Percentiles rank a stretch among this genome's conserved stretches.
phyloP scores from a whole-genome alignment of 257 asterid species.

The Paulownia fortunei region DNA sequence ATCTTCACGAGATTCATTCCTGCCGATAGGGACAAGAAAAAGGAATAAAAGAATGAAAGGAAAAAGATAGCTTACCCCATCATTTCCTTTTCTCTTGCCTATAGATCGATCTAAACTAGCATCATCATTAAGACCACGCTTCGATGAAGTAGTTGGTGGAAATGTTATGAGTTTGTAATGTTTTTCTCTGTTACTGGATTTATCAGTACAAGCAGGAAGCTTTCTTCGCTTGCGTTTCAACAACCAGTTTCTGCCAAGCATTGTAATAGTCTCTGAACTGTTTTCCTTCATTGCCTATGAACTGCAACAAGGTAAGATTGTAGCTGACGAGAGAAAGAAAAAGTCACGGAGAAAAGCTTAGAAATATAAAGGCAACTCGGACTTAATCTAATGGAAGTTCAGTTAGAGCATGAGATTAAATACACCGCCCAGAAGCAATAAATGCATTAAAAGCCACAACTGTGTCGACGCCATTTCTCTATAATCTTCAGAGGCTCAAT shows the following conservation, averaged over 20 bases:
- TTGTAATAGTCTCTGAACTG: slow-evolving; percentile 50
- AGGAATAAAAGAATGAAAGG: not conserved
- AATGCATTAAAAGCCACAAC: not conserved
- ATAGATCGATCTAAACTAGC: slow-evolving; percentile 40
- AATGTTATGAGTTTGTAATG: slow-evolving; percentile 46
- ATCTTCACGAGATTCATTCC: not conserved
- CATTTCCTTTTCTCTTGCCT: slow-evolving; percentile 81
- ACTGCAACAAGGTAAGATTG: slow-evolving; percentile 21
- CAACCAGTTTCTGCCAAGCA: slow-evolving; percentile 71
- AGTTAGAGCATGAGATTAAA: not conserved
- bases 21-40: not conserved
- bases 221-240: slow-evolving; percentile 73
- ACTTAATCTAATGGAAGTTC: not conserved
- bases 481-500: not conserved
- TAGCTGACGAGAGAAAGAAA: slow-evolving; percentile 8
- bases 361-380: slow-evolving; percentile 23
- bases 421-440: slow-evolving; percentile 20
- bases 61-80: slow-evolving; percentile 63
- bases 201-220: slow-evolving; percentile 57
- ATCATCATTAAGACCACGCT: slow-evolving; percentile 46
- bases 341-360: slow-evolving; percentile 3
- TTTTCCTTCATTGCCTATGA: slow-evolving; percentile 58
- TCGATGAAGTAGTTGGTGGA: slow-evolving; percentile 42
- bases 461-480: not conserved
- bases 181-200: slow-evolving; percentile 46